Evolutionary conservation across 352 stramenopile genomes (phyloP).

Genomic region (Stramenopiles sp.): DNA sequence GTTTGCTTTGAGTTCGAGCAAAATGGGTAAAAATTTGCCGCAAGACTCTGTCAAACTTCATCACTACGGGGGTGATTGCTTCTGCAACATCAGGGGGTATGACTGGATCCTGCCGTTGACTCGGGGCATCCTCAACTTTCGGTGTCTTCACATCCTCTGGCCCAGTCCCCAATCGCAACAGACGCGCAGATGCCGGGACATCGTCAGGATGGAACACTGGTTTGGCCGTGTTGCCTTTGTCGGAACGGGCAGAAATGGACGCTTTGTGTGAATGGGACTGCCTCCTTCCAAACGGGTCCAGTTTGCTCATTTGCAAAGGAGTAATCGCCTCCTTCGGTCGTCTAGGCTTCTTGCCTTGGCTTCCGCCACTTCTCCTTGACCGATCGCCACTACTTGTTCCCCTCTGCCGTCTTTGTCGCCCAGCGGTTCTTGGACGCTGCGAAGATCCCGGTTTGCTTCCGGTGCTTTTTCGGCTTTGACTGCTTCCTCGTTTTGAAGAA

Average conservation of each 20-base stretch:
- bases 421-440: neutral
- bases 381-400: neutral
- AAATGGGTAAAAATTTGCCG: conserved; percentile 2
- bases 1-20: neutral
- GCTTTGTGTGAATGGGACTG: neutral
- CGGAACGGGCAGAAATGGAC: neutral
- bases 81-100: neutral
- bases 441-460: neutral
- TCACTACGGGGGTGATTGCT: neutral
- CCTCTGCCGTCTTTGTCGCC: too few species aligned
- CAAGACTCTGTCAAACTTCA: neutral
- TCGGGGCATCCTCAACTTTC: neutral
- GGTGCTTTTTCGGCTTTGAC: neutral
- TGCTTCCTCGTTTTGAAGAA: neutral
- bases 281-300: neutral
- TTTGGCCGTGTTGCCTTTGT: neutral
- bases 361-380: neutral
- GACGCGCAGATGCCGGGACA: neutral
- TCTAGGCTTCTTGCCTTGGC: neutral
- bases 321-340: neutral
- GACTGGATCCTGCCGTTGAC: neutral
- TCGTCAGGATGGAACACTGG: neutral
- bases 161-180: neutral
- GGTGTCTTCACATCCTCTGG: neutral
- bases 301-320: neutral